phyloP scores from a whole-genome alignment of 139 green algal species.

The Nannochloris sp. region DNA sequence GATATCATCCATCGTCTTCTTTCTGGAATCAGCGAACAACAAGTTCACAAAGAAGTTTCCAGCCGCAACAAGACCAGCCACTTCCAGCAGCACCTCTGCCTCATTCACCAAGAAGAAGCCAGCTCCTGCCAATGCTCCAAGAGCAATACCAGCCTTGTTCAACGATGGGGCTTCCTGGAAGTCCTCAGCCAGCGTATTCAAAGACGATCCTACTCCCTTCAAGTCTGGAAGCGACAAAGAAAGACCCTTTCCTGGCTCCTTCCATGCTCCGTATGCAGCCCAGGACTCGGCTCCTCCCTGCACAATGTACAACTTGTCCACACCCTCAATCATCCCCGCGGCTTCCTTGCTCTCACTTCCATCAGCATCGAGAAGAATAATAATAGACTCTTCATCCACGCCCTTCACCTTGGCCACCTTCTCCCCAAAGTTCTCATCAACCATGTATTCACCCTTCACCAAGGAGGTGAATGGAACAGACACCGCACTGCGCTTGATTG shows the following conservation, averaged over 20 bases:
- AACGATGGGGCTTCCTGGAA: constrained; percentile 25
- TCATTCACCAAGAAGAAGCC: constrained; percentile 37
- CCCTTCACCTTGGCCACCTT: constrained; percentile 25
- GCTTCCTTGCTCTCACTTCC: constrained; percentile 16
- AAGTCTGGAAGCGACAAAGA: constrained; percentile 9
- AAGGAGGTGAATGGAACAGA: constrained; percentile 19
- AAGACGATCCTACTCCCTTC: neutral
- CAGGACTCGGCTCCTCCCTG: constrained; percentile 35
- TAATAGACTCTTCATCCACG: constrained; percentile 12
- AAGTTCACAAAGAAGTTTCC: constrained; percentile 33
- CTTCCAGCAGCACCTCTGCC: constrained; percentile 36
- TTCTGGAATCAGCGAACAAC: constrained; percentile 33
- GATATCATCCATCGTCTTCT: constrained; percentile 33
- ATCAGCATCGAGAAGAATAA: constrained; percentile 35
- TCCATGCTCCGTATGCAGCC: constrained; percentile 23
- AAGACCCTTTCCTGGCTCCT: constrained; percentile 10
- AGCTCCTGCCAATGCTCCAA: constrained; percentile 22
- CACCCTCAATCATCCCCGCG: constrained; percentile 15
- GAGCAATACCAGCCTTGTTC: constrained; percentile 30
- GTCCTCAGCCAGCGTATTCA: constrained; percentile 35
- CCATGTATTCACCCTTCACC: constrained; percentile 9
- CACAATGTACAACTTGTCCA: constrained; percentile 33
- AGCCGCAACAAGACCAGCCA: constrained; percentile 30
- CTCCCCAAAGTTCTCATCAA: constrained; percentile 26
- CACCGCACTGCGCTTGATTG: constrained; percentile 11